phyloP scores from a whole-genome alignment of 148 eudicot species.

The Amaranthus cruentus region DNA sequence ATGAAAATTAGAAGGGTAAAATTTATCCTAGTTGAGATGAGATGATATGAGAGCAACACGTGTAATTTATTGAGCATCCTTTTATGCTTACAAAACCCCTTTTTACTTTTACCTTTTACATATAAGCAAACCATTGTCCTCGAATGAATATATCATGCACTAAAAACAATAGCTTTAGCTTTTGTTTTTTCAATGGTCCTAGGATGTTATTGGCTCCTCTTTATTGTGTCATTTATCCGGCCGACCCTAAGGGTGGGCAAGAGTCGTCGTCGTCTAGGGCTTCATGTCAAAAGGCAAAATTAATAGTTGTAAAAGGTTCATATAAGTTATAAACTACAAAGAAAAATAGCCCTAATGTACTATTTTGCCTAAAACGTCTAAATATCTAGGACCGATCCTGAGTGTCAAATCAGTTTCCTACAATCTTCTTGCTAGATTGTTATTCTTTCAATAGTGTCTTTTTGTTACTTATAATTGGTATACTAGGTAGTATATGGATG shows the following conservation, averaged over 20 bases:
- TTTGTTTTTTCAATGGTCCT: not conserved
- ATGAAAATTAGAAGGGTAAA: not conserved
- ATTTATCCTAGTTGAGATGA: not conserved
- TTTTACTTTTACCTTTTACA: not conserved
- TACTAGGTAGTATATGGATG: not conserved
- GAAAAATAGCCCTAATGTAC: accelerated
- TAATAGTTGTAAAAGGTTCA: too few relatives aligned
- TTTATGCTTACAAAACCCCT: not conserved
- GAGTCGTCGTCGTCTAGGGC: too few relatives aligned
- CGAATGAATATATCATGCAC: not conserved
- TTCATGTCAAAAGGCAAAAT: too few relatives aligned
- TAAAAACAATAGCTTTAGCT: not conserved
- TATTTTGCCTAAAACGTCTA: too few relatives aligned
- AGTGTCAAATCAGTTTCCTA: too few relatives aligned
- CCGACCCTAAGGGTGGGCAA: too few relatives aligned
- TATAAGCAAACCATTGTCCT: not conserved
- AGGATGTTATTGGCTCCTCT: not conserved
- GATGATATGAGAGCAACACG: not conserved
- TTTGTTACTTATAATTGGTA: not conserved
- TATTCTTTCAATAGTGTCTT: not conserved
- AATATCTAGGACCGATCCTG: too few relatives aligned
- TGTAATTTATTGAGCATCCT: not conserved
- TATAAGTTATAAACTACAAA: too few relatives aligned
- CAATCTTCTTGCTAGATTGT: not conserved
- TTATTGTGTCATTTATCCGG: not conserved